phyloP scores from a whole-genome alignment of 805 yeast genomes.

The Yamadazyma phyllophila region DNA sequence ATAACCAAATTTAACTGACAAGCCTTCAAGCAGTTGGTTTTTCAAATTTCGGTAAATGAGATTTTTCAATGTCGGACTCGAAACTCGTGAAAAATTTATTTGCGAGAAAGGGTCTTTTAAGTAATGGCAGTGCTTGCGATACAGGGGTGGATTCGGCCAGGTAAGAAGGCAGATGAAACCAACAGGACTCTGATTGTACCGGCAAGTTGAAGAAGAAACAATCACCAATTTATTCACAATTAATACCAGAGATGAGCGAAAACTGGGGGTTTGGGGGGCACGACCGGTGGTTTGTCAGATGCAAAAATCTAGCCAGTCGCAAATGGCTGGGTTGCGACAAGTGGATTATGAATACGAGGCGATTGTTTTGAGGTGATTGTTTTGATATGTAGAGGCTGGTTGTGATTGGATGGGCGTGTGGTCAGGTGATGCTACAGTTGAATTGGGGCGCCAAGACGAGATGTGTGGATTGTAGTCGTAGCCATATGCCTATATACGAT shows the following conservation, averaged over 20 bases:
- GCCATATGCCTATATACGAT: no score
- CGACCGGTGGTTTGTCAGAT: background rate
- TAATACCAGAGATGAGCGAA: background rate
- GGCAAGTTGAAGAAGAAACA: no score
- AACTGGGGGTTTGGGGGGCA: background rate
- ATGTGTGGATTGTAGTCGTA: no score
- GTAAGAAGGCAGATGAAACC: background rate
- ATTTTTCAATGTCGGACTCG: conserved; percentile 3
- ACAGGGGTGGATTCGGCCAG: background rate
- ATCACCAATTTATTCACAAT: no score
- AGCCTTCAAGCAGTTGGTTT: background rate
- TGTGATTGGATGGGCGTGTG: no score
- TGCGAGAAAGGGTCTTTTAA: background rate
- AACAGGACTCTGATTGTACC: background rate
- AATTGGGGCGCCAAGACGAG: no score
- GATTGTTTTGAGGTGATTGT: conserved; percentile 14
- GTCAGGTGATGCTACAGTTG: no score
- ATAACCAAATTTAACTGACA: background rate
- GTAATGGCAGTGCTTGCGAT: background rate
- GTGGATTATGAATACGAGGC: conserved; percentile 18
- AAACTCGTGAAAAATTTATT: conserved; percentile 1
- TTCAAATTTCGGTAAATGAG: conserved; percentile 1
- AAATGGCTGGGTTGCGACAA: background rate
- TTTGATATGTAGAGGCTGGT: no score
- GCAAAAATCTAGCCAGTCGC: conserved; percentile 5